Percentiles rank a stretch among this genome's conserved stretches.
These are phyloP conservation scores for Lecanicillium sp. DNA, from an alignment of 2,329 filamentous ascomycete genomes.

Conservation along the genomic window DNA sequence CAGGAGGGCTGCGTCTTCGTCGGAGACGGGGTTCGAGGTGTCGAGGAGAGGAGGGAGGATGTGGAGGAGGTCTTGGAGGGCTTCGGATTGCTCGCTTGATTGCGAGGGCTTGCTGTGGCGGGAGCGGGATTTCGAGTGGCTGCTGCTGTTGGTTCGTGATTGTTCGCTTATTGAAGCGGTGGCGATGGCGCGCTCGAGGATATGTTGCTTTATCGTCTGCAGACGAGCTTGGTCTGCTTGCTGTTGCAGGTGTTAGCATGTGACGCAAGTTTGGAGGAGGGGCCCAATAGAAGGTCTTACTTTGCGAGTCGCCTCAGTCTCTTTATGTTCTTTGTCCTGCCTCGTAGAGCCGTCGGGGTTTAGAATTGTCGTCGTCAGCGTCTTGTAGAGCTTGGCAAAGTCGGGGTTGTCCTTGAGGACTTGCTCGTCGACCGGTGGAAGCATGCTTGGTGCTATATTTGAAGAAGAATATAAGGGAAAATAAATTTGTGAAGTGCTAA, in stretches of 20 bases:
- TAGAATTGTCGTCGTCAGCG: conserved; percentile 43
- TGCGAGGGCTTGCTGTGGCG: too few species aligned
- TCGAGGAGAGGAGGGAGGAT: conserved; percentile 37
- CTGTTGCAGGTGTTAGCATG: conserved; percentile 21
- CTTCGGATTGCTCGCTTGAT: conserved; percentile 1
- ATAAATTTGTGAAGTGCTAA: not conserved
- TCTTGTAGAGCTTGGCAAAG: conserved; percentile 49
- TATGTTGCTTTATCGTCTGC: conserved; percentile 38
- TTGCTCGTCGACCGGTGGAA: conserved; percentile 49
- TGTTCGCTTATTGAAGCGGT: conserved; percentile 28
- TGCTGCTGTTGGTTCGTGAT: conserved; percentile 11
- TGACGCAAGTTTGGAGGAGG: not conserved
- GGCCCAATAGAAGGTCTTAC: conserved; percentile 24
- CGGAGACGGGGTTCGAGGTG: conserved; percentile 19
- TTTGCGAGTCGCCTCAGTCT: conserved; percentile 40
- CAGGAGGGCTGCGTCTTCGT: conserved; percentile 27
- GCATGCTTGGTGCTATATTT: conserved; percentile 29
- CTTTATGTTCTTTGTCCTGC: conserved; percentile 39
- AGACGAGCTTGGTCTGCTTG: conserved; percentile 42
- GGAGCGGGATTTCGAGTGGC: too few species aligned
- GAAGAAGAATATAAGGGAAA: not conserved
- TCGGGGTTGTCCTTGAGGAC: conserved; percentile 50
- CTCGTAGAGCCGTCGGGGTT: conserved; percentile 52
- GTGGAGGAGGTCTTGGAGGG: conserved; percentile 30
- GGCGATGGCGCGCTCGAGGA: conserved; percentile 43